Conservation (phyloP, 352 stramenopile genomes). For the Stephanocyclus meneghinianus region DNA sequence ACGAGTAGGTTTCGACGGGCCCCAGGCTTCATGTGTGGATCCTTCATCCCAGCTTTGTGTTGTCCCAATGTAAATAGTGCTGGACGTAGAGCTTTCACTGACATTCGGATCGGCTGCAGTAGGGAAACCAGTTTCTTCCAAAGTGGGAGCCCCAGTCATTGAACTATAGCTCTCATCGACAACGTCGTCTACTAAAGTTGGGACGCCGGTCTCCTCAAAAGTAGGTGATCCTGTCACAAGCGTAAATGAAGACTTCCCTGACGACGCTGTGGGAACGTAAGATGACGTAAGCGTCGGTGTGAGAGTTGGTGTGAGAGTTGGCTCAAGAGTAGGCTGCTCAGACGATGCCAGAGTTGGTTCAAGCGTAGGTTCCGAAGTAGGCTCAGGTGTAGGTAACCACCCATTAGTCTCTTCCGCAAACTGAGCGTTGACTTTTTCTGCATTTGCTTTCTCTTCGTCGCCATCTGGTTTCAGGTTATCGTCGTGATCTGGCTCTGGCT, state of each 20-base stretch:
- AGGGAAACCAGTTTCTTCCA: neutral
- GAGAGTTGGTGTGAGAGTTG: neutral
- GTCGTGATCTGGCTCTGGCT: neutral
- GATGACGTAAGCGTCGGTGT: neutral
- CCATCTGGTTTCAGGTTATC: neutral
- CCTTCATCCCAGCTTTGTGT: neutral
- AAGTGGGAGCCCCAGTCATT: neutral
- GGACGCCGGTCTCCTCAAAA: neutral
- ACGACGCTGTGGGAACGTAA: neutral
- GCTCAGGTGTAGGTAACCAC: too few relatives aligned
- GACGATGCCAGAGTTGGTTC: neutral
- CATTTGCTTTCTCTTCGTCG: neutral
- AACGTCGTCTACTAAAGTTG: neutral
- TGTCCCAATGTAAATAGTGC: neutral
- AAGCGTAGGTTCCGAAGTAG: neutral
- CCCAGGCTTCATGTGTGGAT: neutral
- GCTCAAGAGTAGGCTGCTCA: neutral
- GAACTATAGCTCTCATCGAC: too few relatives aligned
- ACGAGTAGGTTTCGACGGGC: neutral
- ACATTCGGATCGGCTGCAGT: neutral
- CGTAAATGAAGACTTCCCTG: neutral
- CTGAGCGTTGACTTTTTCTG: neutral
- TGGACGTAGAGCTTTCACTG: neutral
- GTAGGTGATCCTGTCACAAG: neutral
- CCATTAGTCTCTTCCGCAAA: neutral